Conservation (phyloP, 208 protist genomes). For the Sergeia podlipaevii region DNA sequence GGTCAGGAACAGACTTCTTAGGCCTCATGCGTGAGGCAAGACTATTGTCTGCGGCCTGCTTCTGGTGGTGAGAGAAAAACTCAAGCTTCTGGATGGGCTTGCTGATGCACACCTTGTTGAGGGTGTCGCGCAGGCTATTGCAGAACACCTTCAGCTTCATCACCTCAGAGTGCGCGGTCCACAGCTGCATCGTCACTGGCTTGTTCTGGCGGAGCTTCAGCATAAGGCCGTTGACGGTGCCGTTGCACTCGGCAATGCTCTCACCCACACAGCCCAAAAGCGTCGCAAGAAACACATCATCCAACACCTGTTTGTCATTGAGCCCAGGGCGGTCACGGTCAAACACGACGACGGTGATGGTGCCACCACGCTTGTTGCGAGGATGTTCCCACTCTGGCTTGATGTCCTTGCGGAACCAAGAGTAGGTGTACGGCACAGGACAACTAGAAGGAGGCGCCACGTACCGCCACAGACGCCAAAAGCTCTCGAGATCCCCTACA, state of each 20-base stretch:
- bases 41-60: slow-evolving; percentile 32
- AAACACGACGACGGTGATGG: slow-evolving; percentile 73
- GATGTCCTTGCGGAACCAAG: slow-evolving; percentile 83
- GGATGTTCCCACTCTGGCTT: slow-evolving; percentile 83
- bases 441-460: slow-evolving; percentile 57
- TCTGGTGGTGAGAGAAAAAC: slow-evolving; percentile 78
- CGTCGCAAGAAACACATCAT: slow-evolving; percentile 82
- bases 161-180: slow-evolving; percentile 68
- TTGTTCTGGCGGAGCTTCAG: slow-evolving; percentile 81
- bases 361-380: slow-evolving; percentile 83
- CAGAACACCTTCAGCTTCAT: slow-evolving; percentile 58
- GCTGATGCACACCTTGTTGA: slow-evolving; percentile 63
- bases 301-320: slow-evolving; percentile 69
- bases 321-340: slow-evolving; percentile 75
- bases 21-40: slow-evolving; percentile 63
- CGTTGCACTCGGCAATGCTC: slow-evolving; percentile 61
- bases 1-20: slow-evolving; percentile 18
- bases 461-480: slow-evolving; percentile 84
- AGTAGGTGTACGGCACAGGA: slow-evolving; percentile 71
- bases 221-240: slow-evolving; percentile 79
- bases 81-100: slow-evolving; percentile 82
- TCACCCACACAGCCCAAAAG: slow-evolving; percentile 66
- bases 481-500: slow-evolving; percentile 66
- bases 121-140: slow-evolving; percentile 50
- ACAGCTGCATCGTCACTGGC: slow-evolving; percentile 72